Percentiles rank a stretch among this genome's conserved stretches.
Conservation (phyloP, 2,329 filamentous ascomycete species). For the Monilinia fructigena region DNA sequence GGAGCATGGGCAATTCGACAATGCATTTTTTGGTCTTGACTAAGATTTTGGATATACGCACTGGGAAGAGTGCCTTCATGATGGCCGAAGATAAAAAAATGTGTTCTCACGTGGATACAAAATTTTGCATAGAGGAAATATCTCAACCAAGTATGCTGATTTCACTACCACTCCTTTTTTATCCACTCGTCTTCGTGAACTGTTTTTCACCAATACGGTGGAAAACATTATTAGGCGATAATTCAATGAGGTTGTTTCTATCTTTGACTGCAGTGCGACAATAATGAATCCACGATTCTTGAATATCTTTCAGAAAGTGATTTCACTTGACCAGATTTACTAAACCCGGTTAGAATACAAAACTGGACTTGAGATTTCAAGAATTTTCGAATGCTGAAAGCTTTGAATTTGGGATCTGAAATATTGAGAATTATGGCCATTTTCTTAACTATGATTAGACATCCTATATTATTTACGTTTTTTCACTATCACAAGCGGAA, state of each 20-base stretch:
- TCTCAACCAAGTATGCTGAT: conserved; percentile 2
- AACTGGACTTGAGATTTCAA: not conserved
- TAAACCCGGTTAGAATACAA: not conserved
- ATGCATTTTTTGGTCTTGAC: conserved; percentile 36
- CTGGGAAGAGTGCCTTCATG: not conserved
- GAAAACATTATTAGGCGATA: not conserved
- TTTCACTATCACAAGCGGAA: not conserved
- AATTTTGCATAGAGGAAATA: not conserved
- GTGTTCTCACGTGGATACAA: not conserved
- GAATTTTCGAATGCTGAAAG: not conserved
- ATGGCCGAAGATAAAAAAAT: not conserved
- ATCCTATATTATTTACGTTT: not conserved
- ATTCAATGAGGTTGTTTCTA: not conserved
- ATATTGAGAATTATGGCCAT: not conserved
- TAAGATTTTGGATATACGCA: not conserved
- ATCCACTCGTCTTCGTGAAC: not conserved
- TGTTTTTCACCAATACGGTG: not conserved
- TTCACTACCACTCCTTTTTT: not conserved
- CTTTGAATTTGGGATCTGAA: not conserved
- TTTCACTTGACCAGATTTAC: not conserved
- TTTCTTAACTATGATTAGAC: not conserved
- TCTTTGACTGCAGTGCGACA: not conserved
- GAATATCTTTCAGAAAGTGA: not conserved
- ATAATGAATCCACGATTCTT: not conserved
- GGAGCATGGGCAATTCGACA: conserved; percentile 37